Evolutionary conservation across 257 asterid genomes (phyloP), one percentile per base, ranked within the genome.

Genomic region (Nemophila menziesii): DNA sequence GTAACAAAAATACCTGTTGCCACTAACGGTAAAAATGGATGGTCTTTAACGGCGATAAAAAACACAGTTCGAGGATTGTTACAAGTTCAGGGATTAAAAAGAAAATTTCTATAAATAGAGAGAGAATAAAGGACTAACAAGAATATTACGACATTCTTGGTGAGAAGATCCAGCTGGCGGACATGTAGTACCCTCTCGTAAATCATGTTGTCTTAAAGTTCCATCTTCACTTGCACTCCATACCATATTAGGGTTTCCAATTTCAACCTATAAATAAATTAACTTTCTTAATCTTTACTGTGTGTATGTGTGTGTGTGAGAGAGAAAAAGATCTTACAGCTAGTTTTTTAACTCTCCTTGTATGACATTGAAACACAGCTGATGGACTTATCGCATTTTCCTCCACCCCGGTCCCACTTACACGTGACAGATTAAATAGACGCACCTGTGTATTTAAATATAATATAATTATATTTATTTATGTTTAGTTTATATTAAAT

Each of bases 221-320:
- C 99, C 99, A 73, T 90, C 99, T 82, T 90, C 99, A 73, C 99
- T 90, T 24, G 99, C 99, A 82, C 99, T 90, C 96, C 96, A 90
- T 40, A 85, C 99, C 55, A 90, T 56, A 79, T 85, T 80, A 23
- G 96, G 99, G 58, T 85, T 90, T 64, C 99, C 99, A 23, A 62
- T 64, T 71, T 90, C 99, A 52, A 90, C 99, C 99, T 90, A 61
- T 33, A 61, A 53, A 56, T 3, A 8, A 20, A 14, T 16, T 42
- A 9, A 46, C 17, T 46, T 45, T 49, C 18, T 20, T 17, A 22
- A 34, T 16, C 22, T 22, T 37, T 14, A 2, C 43, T 4, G 43
- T 8, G 5, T 38, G 19, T 13, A n/a, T n/a, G n/a, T n/a, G n/a
- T n/a, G n/a, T n/a, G n/a, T n/a, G n/a, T n/a, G n/a, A 26, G 36